Base-by-base conservation (phyloP, 208 protist species). In the Trypanosomatidae sp. region DNA sequence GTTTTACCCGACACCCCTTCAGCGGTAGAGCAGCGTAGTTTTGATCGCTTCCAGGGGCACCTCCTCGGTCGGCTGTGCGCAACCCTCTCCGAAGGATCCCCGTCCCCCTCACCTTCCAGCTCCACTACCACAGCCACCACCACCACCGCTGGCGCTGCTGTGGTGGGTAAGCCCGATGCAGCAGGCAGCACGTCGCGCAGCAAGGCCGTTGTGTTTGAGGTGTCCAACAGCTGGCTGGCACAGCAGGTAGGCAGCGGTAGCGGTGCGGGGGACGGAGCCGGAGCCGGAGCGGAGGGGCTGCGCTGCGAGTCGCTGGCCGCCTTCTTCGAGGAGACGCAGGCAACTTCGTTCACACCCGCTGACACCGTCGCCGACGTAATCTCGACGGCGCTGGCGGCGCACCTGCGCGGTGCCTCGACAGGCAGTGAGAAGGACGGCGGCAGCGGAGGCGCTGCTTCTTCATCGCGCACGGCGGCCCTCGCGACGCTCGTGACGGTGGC, bases 21-120 rank as follows among this genome's bases (percentile, higher is more conserved):
- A 0, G 59, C 47, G 13, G 69, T 33, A 4, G 41, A 85, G 50
- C 58, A 70, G 53, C 36, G 50, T 8, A 87, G 76, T 55, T 88
- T 91, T 70, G 47, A 69, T 2, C 43, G 77, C 17, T 62, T 92
- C 15, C 83, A 88, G 66, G 79, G 80, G n/a, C 66, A 58, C 58
- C 53, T 85, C 15, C 47, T 91, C 2, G 91, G 88, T 0, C 65
- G 62, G 10, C 77, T 91, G 39, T 88, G 81, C 53, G 72, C 58
- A 2, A 60, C 50, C 12, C 44, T 33, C 22, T 53, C 64, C 15
- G 30, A 4, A 25, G 6, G 46, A 33, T 5, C 2, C 12, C 44
- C 58, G 43, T 33, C 58, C 1, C 58, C 58, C 1, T 30, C 68
- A 15, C 62, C 66, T 3, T 59, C 44, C 8, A 71, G 17, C 7